Percentiles rank a stretch among this genome's conserved stretches.
These are phyloP conservation scores for Pythium coloratum DNA, from an alignment of 352 stramenopile species.

Conservation along the genomic window DNA sequence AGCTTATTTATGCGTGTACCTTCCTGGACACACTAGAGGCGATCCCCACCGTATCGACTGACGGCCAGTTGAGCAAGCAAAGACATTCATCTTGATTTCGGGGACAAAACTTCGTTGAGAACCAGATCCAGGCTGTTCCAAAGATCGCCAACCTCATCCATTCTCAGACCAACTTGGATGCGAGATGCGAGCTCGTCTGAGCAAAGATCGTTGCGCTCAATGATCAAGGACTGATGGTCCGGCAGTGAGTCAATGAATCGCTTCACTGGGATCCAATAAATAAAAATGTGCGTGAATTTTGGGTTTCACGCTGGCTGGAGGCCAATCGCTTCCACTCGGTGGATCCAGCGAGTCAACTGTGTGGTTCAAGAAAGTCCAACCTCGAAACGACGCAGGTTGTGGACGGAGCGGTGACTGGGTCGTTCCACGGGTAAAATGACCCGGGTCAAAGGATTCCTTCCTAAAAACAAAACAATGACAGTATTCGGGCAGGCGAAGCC, in stretches of 20 bases:
- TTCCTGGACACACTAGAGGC: too few relatives aligned
- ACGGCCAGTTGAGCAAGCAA: not conserved
- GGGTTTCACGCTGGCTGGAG: too few relatives aligned
- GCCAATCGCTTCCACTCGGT: not conserved
- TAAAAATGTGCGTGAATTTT: not conserved
- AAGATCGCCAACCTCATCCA: not conserved
- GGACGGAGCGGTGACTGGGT: not conserved
- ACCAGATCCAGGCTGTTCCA: constrained; percentile 2
- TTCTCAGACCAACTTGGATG: not conserved
- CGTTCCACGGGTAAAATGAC: not conserved
- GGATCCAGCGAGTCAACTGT: not conserved
- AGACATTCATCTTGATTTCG: not conserved
- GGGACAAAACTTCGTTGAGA: not conserved
- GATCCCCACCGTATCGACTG: not conserved
- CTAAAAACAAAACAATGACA: not conserved
- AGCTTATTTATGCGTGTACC: too few relatives aligned
- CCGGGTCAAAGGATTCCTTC: not conserved
- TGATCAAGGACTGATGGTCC: too few relatives aligned
- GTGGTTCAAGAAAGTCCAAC: not conserved
- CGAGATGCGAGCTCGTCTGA: not conserved
- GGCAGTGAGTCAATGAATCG: too few relatives aligned
- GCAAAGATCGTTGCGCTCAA: not conserved
- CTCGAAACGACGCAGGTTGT: not conserved
- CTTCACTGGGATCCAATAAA: not conserved
- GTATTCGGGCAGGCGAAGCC: not conserved